Evolutionary conservation across 1,139 yeast species (phyloP), one percentile per base, ranked within the genome.

Genomic region (Groenewaldozyma sp.): DNA sequence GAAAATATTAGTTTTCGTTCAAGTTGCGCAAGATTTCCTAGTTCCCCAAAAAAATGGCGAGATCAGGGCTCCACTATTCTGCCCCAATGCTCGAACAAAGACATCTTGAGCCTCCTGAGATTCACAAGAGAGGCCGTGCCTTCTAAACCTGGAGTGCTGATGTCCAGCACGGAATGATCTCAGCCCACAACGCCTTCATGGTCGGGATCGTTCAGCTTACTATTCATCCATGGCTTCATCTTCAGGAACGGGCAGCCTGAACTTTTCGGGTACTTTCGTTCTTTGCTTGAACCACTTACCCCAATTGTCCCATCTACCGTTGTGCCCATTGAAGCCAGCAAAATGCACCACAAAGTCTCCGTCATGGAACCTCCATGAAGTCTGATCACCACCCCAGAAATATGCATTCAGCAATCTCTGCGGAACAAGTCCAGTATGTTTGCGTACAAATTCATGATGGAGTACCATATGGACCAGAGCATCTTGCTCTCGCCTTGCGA

Each of bases 391-490:
- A 7, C 26, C 35, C 37, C 40, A 55, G 42, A 31, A 40, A 42
- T 56, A 62, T 3, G 64, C 47, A 39, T 61, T 61, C 37, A 61
- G 42, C 17, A 56, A 40, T 6, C 63, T 49, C 48, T 59, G 64
- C 5, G 63, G 59, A 4, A 62, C 62, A 22, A 61, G 40, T 4
- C 55, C 65, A 11, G 55, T 47, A 38, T 58, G 63, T 34, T 51
- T 48, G 22, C 49, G 44, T 9, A 56, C 33, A n/a, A 45, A 45
- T 26, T 37, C 43, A 40, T 53, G 52, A 24, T 44, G 37, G 26
- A 47, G 38, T 19, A 48, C 37, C 38, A 54, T 29, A 38, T 53
- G 44, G 24, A 51, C 45, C 36, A 51, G 38, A 3, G 53, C 52
- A 28, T 50, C 54, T 28, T 51, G 56, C 28, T 52, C 56, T 11